Conservation (phyloP, 1,284 basidiomycete genomes). For the Schizophyllum commune region DNA sequence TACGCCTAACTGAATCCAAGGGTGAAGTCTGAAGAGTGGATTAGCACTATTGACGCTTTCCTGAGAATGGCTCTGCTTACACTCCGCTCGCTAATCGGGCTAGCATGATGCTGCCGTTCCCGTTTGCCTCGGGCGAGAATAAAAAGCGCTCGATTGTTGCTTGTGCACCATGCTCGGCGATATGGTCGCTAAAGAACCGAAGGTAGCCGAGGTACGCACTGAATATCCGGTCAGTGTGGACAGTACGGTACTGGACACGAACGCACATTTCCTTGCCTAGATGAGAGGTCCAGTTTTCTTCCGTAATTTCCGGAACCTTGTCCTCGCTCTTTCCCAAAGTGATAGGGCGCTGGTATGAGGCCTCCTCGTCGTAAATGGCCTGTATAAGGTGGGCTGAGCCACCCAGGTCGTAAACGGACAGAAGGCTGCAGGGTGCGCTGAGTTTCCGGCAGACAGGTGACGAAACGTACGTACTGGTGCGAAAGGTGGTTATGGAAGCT, state of each 20-base stretch:
- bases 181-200: slow-evolving; percentile 45
- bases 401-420: slow-evolving; percentile 62
- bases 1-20: slow-evolving; percentile 60
- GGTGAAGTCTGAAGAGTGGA: slow-evolving; percentile 36
- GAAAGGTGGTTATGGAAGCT: slow-evolving; percentile 62
- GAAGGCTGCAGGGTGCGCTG: slow-evolving; percentile 26
- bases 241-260: neutral
- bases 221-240: neutral
- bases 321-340: slow-evolving; percentile 25
- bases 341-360: slow-evolving; percentile 35
- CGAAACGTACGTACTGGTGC: slow-evolving; percentile 34
- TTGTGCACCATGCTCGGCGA: slow-evolving; percentile 33
- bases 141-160: slow-evolving; percentile 45
- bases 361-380: slow-evolving; percentile 42
- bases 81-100: slow-evolving; percentile 47
- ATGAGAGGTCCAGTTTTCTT: slow-evolving; percentile 47
- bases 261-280: slow-evolving; percentile 47
- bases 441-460: neutral
- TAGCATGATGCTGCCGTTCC: slow-evolving; percentile 43
- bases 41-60: neutral
- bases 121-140: slow-evolving; percentile 43
- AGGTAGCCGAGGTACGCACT: slow-evolving; percentile 46
- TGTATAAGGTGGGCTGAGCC: slow-evolving; percentile 44
- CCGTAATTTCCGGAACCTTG: slow-evolving; percentile 23
- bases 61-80: slow-evolving; percentile 26